These are phyloP conservation scores for Wickerhamiella galacta DNA, from an alignment of 805 yeast species.

Conservation along the genomic window DNA sequence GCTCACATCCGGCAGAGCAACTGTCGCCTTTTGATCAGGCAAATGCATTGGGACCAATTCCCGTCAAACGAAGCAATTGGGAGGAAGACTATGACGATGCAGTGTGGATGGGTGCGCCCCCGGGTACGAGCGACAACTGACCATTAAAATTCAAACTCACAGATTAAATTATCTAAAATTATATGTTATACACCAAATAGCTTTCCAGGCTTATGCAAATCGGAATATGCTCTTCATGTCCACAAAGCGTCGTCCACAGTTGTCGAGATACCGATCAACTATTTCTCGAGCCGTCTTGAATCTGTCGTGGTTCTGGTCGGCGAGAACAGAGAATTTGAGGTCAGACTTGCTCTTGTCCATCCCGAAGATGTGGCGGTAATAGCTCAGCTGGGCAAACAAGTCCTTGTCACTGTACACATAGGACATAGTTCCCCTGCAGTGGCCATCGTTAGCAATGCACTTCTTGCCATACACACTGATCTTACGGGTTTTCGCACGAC, in stretches of 20 bases:
- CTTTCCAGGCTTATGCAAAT: constrained; percentile 4
- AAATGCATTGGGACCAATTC: constrained; percentile 5
- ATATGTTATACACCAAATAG: neutral
- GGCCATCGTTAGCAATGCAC: constrained; percentile 51
- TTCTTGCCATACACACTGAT: constrained; percentile 78
- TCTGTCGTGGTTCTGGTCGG: constrained; percentile 58
- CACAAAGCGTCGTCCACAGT: constrained; percentile 80
- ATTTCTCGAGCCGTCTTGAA: constrained; percentile 40
- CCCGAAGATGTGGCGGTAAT: constrained; percentile 65
- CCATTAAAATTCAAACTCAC: neutral
- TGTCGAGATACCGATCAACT: constrained; percentile 53
- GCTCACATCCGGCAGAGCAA: neutral
- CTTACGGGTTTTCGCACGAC: constrained; percentile 68
- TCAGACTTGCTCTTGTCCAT: constrained; percentile 33
- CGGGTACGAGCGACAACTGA: constrained; percentile 6
- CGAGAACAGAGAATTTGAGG: constrained; percentile 38
- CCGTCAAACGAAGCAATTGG: constrained; percentile 10
- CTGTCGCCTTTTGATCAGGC: constrained; percentile 11
- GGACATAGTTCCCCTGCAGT: constrained; percentile 63
- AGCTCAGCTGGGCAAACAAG: constrained; percentile 71
- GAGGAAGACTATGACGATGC: constrained; percentile 14
- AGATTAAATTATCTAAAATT: neutral
- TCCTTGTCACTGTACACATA: constrained; percentile 63
- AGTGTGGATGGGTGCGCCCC: constrained; percentile 1
- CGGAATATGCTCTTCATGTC: constrained; percentile 64